Evolutionary conservation across 1,284 basidiomycete genomes (phyloP), one percentile per base, ranked within the genome.

Genomic region (Cutaneotrichosporon cutaneum): DNA sequence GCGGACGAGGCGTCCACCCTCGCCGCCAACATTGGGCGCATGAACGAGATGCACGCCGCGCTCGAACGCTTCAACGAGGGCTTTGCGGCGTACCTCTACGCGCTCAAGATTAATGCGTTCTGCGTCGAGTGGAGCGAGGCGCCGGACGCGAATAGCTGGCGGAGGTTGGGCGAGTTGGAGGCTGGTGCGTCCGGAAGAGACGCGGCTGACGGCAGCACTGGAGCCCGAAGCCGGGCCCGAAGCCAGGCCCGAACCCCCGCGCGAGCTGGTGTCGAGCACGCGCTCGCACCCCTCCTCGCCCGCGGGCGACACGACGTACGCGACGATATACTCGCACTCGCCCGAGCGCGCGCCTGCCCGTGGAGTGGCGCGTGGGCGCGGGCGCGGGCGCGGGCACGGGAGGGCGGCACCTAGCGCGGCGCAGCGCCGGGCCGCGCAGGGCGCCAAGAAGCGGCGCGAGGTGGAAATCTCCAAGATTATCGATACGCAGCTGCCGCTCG

Each of bases 31-130:
- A 79, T 92, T 1, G 85, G 89, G 64, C 85, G 84, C 24, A 82
- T 96, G 69, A 84, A 85, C 60, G 81, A 82, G 24, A 84, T 96
- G 60, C 87, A 90, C 73, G 82, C 88, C 54, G 88, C 90, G 21
- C 83, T 97, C 53, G 85, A 86, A 5, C 87, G 85, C 13, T 96
- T 97, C 82, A 95, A 96, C 75, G 94, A 97, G 76, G 88, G 88
- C 44, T 97, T 97, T 73, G 89, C 92, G 11, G 92, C 90, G 75
- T 94, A 88, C 83, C 79, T 96, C 21, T 94, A 94, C 76, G 87
- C 89, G 11, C 87, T 96, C 85, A 89, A 92, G 75, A 95, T 96
- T 91, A 94, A 95, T 72, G 88, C 92, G 1, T 85, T 94, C 66
- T 94, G 92, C 30, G 88, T 88, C 0, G 93, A 95, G 76, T 96